Conservation (phyloP, 257 asterid species). For the Anisodus acutangulus region DNA sequence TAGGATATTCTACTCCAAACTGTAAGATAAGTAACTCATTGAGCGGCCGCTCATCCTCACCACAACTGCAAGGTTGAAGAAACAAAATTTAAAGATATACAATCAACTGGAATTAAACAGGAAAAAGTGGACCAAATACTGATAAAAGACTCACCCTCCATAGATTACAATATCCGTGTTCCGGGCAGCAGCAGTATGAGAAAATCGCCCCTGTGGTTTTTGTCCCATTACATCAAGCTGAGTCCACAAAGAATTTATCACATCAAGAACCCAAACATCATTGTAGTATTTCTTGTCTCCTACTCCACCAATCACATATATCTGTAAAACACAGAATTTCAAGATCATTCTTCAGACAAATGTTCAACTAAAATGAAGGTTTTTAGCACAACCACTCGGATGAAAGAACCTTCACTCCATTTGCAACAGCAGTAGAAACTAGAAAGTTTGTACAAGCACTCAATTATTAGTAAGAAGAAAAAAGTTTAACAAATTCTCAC, state of each 20-base stretch:
- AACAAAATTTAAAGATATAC: not conserved
- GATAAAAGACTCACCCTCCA: conserved; percentile 70
- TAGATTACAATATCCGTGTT: conserved; percentile 67
- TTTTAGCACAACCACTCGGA: not conserved
- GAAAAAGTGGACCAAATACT: not conserved
- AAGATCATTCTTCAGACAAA: not conserved
- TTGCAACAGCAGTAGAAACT: not conserved
- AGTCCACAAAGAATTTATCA: conserved; percentile 63
- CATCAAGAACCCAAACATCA: conserved; percentile 84
- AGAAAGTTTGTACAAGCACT: not conserved
- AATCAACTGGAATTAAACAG: conserved; percentile 16
- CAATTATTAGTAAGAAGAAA: not conserved
- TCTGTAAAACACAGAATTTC: conserved; percentile 41
- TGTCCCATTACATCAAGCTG: conserved; percentile 59
- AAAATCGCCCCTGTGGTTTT: conserved; percentile 80
- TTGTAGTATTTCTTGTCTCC: conserved; percentile 79
- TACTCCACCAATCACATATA: conserved; percentile 86
- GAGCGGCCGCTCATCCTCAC: conserved; percentile 91
- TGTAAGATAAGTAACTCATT: conserved; percentile 77
- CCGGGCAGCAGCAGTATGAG: conserved; percentile 77
- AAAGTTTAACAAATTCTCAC: not conserved
- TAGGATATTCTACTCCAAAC: conserved; percentile 45
- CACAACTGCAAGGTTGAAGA: conserved; percentile 62
- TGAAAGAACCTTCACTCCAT: not conserved
- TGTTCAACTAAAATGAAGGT: not conserved